phyloP scores from a whole-genome alignment of 495 filamentous ascomycete species.

The Cercophora sp. region DNA sequence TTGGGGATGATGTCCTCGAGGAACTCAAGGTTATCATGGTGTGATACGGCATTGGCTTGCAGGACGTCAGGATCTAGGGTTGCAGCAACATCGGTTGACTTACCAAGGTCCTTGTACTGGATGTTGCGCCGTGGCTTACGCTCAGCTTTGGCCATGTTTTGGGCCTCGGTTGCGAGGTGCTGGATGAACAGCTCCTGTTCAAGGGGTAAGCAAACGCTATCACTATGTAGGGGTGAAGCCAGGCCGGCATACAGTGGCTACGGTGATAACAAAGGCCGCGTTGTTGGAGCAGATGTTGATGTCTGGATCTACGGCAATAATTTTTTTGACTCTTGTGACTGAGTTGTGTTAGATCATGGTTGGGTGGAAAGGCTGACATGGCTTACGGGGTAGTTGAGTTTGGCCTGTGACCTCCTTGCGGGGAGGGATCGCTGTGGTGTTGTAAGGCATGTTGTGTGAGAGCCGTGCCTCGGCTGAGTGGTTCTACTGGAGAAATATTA shows the following conservation, averaged over 20 bases:
- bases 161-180: constrained; percentile 76
- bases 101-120: constrained; percentile 92
- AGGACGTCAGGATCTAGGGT: too few species aligned
- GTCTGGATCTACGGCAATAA: constrained; percentile 83
- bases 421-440: constrained; percentile 74
- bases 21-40: constrained; percentile 92
- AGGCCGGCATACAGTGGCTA: constrained; percentile 65
- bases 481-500: too few species aligned
- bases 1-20: constrained; percentile 86
- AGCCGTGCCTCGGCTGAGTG: too few species aligned
- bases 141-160: constrained; percentile 86
- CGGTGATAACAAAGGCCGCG: constrained; percentile 88
- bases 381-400: constrained; percentile 77
- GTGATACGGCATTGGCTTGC: constrained; percentile 79
- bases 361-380: not conserved
- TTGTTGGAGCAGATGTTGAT: constrained; percentile 82
- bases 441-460: constrained; percentile 70
- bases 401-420: constrained; percentile 80
- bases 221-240: not conserved
- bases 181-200: constrained; percentile 91
- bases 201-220: constrained; percentile 3
- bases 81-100: not conserved
- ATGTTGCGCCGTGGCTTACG: constrained; percentile 88
- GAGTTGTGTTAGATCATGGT: constrained; percentile 10
- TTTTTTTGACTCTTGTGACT: constrained; percentile 94